Evolutionary conservation across 805 yeast species (phyloP), one percentile per base, ranked within the genome.

Genomic region (Saccharomycopsis capsularis): DNA sequence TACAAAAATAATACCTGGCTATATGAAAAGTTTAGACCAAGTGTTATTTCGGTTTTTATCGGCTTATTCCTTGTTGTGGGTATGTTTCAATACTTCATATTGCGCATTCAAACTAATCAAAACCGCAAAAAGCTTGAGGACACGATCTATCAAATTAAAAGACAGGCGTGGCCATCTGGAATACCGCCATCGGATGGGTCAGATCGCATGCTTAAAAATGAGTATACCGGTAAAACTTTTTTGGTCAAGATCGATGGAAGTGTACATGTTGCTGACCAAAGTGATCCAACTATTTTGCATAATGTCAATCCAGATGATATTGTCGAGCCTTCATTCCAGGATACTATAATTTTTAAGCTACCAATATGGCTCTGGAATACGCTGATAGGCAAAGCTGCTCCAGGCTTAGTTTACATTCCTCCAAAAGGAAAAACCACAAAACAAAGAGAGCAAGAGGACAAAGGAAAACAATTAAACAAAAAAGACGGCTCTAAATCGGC

Each of bases 1-100:
- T 87, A 85, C 76, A 79, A 80, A 50, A 86, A 81, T 15, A 73
- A 79, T 19, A 86, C 78, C 46, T 78, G 84, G 69, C 70, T 71
- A 54, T 78, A 83, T 62, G 62, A 77, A 60, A 74, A 81, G 63
- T 88, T 72, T 73, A 76, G 82, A 59, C 96, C 89, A 21, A 82
- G 83, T 36, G 61, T 75, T 29, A 56, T 73, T 9, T 61, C 79
- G 43, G 76, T 85, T 0, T 36, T 81, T 1, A 56, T 68, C 2
- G 68, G 83, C 30, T 59, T 86, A 25, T 76, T 69, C 47, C 32
- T 78, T 0, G 55, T 83, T 9, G 66, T 76, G 24, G 72, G 82
- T 30, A 59, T 66, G 1, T 76, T 81, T 39, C 95, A 88, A 57
- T 82, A 68, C 57, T 64, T 74, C 15, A 65, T 81, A 3, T 63